A percentile compares a stretch with the other conserved stretches of the same genome.
These are phyloP conservation scores for Biscogniauxia sp. DNA, from an alignment of 2,329 filamentous ascomycete genomes.

Conservation along the genomic window DNA sequence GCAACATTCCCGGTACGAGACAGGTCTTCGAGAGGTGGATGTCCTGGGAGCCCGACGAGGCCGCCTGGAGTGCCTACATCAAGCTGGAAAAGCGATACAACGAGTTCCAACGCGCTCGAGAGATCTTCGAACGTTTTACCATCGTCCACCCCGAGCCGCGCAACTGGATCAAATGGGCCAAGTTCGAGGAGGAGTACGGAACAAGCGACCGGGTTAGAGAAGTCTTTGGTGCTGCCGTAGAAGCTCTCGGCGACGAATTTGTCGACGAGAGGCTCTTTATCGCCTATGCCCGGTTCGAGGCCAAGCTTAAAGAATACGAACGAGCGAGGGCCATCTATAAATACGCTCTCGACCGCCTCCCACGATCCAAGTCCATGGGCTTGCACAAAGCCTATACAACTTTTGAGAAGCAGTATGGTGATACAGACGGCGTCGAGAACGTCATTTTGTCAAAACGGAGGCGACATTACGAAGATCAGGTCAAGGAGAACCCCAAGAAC, in stretches of 20 bases:
- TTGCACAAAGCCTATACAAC: conserved; percentile 94
- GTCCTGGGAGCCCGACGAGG: conserved; percentile 95
- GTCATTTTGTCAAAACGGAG: conserved; percentile 92
- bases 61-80: conserved; percentile 93
- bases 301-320: conserved; percentile 93
- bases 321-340: conserved; percentile 94
- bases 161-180: conserved; percentile 99
- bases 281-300: conserved; percentile 91
- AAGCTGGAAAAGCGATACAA: conserved; percentile 94
- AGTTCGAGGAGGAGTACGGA: conserved; percentile 93
- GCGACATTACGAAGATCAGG: conserved; percentile 89
- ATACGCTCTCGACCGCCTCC: conserved; percentile 87
- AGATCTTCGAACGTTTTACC: conserved; percentile 87
- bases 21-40: conserved; percentile 98
- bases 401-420: conserved; percentile 97
- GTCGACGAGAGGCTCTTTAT: conserved; percentile 96
- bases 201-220: conserved; percentile 89
- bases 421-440: conserved; percentile 89
- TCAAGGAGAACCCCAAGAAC: conserved; percentile 92
- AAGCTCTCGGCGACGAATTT: conserved; percentile 88
- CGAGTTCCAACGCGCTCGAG: conserved; percentile 85
- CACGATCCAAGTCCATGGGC: conserved; percentile 77
- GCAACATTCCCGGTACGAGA: conserved; percentile 86
- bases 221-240: conserved; percentile 84
- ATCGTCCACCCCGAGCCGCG: conserved; percentile 89